Evolutionary conservation across 768 basidiomycete genomes (phyloP).

Genomic region (Xerocomellus amylosporus): DNA sequence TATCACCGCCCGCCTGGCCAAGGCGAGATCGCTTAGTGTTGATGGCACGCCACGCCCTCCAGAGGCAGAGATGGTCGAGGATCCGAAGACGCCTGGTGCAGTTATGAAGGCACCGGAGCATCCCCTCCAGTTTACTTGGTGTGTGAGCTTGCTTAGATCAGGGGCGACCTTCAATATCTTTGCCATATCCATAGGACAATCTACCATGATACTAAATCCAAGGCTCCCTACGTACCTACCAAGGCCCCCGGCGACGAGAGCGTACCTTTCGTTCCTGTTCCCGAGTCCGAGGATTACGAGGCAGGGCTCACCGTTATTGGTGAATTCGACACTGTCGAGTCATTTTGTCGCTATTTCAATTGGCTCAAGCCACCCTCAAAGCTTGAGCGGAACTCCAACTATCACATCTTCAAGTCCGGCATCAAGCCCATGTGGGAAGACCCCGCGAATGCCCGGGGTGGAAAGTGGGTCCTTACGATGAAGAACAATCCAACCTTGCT

Average conservation of each 20-base stretch:
- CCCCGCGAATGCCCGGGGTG: constrained; percentile 84
- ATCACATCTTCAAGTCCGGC: constrained; percentile 91
- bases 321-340: constrained; percentile 87
- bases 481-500: constrained; percentile 74
- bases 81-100: constrained; percentile 78
- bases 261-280: constrained; percentile 38
- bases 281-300: constrained; percentile 77
- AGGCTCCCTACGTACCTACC: constrained; percentile 40
- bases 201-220: constrained; percentile 84
- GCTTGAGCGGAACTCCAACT: constrained; percentile 88
- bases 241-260: constrained; percentile 26
- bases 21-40: constrained; percentile 57
- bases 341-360: constrained; percentile 89
- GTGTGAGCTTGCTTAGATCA: constrained; percentile 12
- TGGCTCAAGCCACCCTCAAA: constrained; percentile 91
- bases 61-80: constrained; percentile 74
- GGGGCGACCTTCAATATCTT: background rate
- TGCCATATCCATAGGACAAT: constrained; percentile 61
- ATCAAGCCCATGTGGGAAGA: constrained; percentile 99
- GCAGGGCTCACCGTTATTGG: constrained; percentile 84
- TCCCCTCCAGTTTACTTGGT: constrained; percentile 85
- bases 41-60: constrained; percentile 67
- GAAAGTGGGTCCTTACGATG: constrained; percentile 96
- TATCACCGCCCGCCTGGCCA: constrained; percentile 76
- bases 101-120: constrained; percentile 71